Evolutionary conservation across 768 basidiomycete species (phyloP).

Genomic region (Sarcodon aspratus): DNA sequence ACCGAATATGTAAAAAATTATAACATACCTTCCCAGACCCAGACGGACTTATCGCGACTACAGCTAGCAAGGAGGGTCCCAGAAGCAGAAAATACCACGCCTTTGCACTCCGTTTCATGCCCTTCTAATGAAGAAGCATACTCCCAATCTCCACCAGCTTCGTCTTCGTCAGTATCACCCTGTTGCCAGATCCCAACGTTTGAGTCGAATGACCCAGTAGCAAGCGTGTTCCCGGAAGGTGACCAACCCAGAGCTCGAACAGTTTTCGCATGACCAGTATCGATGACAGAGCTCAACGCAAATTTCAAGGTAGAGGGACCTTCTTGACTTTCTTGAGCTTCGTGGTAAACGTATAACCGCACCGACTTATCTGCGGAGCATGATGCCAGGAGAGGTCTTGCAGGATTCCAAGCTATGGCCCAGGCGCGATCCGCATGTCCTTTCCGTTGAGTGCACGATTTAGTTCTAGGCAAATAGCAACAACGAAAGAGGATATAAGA

Average conservation of each 20-base stretch:
- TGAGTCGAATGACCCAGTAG: slow-evolving; percentile 90
- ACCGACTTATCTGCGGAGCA: slow-evolving; percentile 94
- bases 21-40: slow-evolving; percentile 91
- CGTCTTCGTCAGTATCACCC: slow-evolving; percentile 32
- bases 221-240: slow-evolving; percentile 77
- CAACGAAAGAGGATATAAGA: neutral
- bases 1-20: neutral
- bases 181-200: slow-evolving; percentile 89
- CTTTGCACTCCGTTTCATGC: slow-evolving; percentile 95
- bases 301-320: slow-evolving; percentile 25
- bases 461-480: neutral
- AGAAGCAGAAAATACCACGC: slow-evolving; percentile 72
- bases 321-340: slow-evolving; percentile 6
- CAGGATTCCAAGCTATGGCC: slow-evolving; percentile 84
- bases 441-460: slow-evolving; percentile 7
- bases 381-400: slow-evolving; percentile 72
- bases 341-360: slow-evolving; percentile 63
- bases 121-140: slow-evolving; percentile 82
- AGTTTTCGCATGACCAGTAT: slow-evolving; percentile 80
- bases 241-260: slow-evolving; percentile 84
- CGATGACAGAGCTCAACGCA: slow-evolving; percentile 50
- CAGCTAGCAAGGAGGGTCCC: slow-evolving; percentile 84
- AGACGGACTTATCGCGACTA: slow-evolving; percentile 93
- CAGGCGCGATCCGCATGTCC: slow-evolving; percentile 83
- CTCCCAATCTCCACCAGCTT: slow-evolving; percentile 61